Base-by-base conservation (phyloP, 768 basidiomycete genomes). In the Trametes elegans region DNA sequence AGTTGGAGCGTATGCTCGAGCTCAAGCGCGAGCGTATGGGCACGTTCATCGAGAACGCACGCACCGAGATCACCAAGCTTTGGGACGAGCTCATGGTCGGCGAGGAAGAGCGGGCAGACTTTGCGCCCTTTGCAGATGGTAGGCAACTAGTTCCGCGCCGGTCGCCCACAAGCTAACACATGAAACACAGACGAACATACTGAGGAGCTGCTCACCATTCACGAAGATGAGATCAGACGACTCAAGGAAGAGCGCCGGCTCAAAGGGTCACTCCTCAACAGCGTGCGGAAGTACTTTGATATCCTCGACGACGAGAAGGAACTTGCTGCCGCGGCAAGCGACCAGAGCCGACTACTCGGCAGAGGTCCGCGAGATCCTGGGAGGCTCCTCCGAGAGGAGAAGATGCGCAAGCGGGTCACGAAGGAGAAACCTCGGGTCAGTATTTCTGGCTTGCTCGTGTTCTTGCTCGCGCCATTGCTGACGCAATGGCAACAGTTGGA, bases 391-490 rank as follows among this genome's bases (percentile, higher is more conserved):
- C 80, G 92, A 55, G 96, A 99, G 71, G 96, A 98, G 75, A 97
- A 97, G 79, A 93, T 96, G 87, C 80, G 96, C 49, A 98, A 98
- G 70, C 79, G 95, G 26, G 93, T 99, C 13, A 79, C 79, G 53
- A 90, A 91, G 68, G 88, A 96, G 73, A 98, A 97, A 66, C 96
- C 96, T 24, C 81, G 89, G 66, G 96, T 97, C 67, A 59, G 85
- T 73, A 14, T 38, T 18, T 11, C 9, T n/a, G 9, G 32, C 18
- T 32, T 23, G 13, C 16, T 27, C 35, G n/a, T 13, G 29, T 56
- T 35, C 38, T 27, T 41, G 48, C 21, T 34, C 39, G 39, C 40
- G 14, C 35, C 7, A 13, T 34, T 13, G 28, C 51, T 42, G 49
- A 32, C 52, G 9, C 24, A n/a, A 53, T 35, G 13, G 11, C 5